These are phyloP conservation scores for Oryza australiensis DNA, from an alignment of 176 grass and related monocot species.

Conservation along the genomic window DNA sequence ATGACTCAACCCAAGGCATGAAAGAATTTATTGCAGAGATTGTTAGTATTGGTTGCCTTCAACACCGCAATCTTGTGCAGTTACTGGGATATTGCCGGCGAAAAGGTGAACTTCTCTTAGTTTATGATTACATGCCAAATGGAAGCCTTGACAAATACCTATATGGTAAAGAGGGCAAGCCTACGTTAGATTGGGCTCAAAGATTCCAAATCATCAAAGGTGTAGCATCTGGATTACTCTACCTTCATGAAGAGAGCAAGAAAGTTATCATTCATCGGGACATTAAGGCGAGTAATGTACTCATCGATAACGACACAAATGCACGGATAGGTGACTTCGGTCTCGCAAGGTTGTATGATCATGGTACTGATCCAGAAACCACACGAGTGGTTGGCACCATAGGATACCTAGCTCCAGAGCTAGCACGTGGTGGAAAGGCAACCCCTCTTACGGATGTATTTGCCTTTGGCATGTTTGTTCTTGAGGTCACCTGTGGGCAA, in stretches of 20 bases:
- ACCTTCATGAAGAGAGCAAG: constrained; percentile 46
- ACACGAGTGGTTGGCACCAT: constrained; percentile 49
- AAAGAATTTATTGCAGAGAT: constrained; percentile 37
- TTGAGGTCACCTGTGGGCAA: constrained; percentile 38
- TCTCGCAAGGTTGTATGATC: constrained; percentile 46
- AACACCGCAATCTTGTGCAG: constrained; percentile 30
- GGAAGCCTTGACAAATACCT: constrained; percentile 14
- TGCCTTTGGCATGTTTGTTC: constrained; percentile 43
- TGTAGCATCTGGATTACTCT: constrained; percentile 22
- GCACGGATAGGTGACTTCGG: constrained; percentile 44
- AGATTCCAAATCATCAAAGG: constrained; percentile 35
- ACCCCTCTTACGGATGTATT: constrained; percentile 43
- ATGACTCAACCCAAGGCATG: constrained; percentile 37
- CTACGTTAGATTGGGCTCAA: constrained; percentile 1
- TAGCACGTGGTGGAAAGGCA: constrained; percentile 4
- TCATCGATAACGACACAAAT: constrained; percentile 33
- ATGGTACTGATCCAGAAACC: constrained; percentile 29
- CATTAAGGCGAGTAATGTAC: constrained; percentile 43
- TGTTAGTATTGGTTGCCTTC: constrained; percentile 24
- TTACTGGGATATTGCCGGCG: constrained; percentile 26
- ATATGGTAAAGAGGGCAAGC: not conserved
- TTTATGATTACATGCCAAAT: constrained; percentile 26
- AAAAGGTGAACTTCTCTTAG: constrained; percentile 32
- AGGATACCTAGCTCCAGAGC: constrained; percentile 57
- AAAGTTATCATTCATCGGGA: constrained; percentile 47